Conservation (phyloP, 306 rosid species). For the Inga laurina region DNA sequence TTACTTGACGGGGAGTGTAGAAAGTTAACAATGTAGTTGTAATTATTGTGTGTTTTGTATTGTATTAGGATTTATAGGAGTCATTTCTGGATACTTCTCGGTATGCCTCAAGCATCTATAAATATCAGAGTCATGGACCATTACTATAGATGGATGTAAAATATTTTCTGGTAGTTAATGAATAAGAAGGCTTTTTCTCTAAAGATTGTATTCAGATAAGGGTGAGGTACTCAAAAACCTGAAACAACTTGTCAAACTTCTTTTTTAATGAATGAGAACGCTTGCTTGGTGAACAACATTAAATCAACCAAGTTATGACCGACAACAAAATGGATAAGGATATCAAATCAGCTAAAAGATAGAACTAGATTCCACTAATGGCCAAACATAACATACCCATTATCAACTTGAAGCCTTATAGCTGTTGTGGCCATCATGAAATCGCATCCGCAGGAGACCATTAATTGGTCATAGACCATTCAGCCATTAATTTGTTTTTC, state of each 20-base stretch:
- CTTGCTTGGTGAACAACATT: slow-evolving; percentile 7
- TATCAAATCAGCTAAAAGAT: slow-evolving; percentile 7
- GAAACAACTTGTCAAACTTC: slow-evolving; percentile 92
- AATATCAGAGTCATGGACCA: too few relatives aligned
- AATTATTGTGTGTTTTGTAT: too few relatives aligned
- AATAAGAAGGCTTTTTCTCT: too few relatives aligned
- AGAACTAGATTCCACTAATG: slow-evolving; percentile 15
- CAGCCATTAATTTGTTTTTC: slow-evolving; percentile 74
- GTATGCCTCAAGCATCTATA: too few relatives aligned
- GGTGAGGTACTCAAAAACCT: too few relatives aligned
- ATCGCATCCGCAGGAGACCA: slow-evolving; percentile 94
- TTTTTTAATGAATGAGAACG: slow-evolving; percentile 41
- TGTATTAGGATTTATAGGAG: too few relatives aligned
- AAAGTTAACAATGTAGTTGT: too few relatives aligned
- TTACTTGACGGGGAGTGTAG: too few relatives aligned
- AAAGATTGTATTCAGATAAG: too few relatives aligned
- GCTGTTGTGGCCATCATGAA: slow-evolving; percentile 99
- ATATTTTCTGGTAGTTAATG: too few relatives aligned
- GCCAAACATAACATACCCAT: slow-evolving; percentile 62
- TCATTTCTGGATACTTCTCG: too few relatives aligned
- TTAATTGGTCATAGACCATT: slow-evolving; percentile 90
- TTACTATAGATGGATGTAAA: too few relatives aligned
- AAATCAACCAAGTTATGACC: not conserved
- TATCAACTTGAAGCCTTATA: slow-evolving; percentile 95
- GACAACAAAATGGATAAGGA: slow-evolving; percentile 22